Evolutionary conservation across 176 grass and related monocot genomes (phyloP).

Genomic region (Triticum urartu): DNA sequence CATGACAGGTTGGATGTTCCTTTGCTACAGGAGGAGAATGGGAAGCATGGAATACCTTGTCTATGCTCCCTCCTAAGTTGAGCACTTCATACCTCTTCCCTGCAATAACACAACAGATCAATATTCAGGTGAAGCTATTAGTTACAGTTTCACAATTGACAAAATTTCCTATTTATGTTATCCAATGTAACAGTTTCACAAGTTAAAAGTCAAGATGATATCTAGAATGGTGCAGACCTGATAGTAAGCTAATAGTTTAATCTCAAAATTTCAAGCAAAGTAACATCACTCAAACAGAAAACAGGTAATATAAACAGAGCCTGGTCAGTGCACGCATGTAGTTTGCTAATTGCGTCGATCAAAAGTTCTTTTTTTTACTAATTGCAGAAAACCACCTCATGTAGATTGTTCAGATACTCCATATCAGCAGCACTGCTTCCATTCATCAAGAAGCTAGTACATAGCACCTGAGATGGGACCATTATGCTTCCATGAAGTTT

Average conservation of each 20-base stretch:
- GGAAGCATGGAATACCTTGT: too few species aligned
- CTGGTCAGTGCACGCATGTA: background rate
- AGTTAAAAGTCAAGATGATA: too few species aligned
- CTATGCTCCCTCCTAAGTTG: background rate
- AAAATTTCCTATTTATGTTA: background rate
- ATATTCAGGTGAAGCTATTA: background rate
- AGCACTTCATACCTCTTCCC: slow-evolving; percentile 24
- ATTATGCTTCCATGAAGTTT: too few species aligned
- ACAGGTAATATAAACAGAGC: background rate
- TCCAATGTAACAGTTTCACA: background rate
- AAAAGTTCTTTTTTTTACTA: background rate
- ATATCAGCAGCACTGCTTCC: too few species aligned
- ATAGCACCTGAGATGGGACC: too few species aligned
- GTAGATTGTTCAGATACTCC: too few species aligned
- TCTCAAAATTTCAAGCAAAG: background rate
- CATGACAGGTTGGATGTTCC: background rate
- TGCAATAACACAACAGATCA: slow-evolving; percentile 32
- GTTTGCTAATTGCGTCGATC: background rate
- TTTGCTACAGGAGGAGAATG: too few species aligned
- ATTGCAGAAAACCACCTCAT: background rate
- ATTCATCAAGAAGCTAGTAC: too few species aligned
- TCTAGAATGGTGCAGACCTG: background rate
- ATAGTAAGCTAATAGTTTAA: background rate
- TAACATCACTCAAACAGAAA: background rate
- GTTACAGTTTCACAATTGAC: background rate